Base-by-base conservation (phyloP, 805 yeast genomes). In the Spathaspora gorwiae region DNA sequence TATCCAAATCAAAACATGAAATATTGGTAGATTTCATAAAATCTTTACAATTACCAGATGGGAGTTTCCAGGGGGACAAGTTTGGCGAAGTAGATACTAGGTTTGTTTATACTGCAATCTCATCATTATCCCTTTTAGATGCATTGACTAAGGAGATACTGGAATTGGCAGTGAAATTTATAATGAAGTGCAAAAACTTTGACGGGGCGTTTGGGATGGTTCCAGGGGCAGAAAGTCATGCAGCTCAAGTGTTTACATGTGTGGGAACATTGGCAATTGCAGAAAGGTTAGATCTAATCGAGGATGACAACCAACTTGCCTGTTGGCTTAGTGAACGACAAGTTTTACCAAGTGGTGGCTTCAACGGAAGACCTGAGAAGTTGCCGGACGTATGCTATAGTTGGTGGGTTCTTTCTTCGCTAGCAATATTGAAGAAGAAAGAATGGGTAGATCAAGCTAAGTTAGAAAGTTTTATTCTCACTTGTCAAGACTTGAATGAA, bases 321-420 rank as follows among this genome's bases (percentile, higher is more conserved):
- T 80, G 86, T 79, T 94, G 99, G 98, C 71, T 94, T 14, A 77
- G 92, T 55, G 98, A 94, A 59, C 71, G 99, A 47, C 99, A 94
- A 63, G 77, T 88, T 7, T 52, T 61, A 26, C 74, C 78, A 6
- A 76, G 76, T 27, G 99, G 99, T 6, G 99, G 99, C 0, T 72
- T 94, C 45, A 94, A 94, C 59, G 99, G 99, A 0, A 76, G 99
- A 42, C 97, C 98, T 0, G 96, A 94, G 47, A 94, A 94, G 61
- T 67, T 89, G 14, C 96, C 98, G 0, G 99, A 94, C 64, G 96
- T 88, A n/a, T 94, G 99, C 61, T 94, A 94, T 61, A 83, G 94
- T 54, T 94, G 97, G 96, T 94, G 99, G 99, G 95, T 90, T 8
- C 62, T 90, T 19, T 84, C 95, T 1, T 76, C 89, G 2, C 65